phyloP scores from a whole-genome alignment of 1,284 basidiomycete genomes.

The Ganoderma sp. region DNA sequence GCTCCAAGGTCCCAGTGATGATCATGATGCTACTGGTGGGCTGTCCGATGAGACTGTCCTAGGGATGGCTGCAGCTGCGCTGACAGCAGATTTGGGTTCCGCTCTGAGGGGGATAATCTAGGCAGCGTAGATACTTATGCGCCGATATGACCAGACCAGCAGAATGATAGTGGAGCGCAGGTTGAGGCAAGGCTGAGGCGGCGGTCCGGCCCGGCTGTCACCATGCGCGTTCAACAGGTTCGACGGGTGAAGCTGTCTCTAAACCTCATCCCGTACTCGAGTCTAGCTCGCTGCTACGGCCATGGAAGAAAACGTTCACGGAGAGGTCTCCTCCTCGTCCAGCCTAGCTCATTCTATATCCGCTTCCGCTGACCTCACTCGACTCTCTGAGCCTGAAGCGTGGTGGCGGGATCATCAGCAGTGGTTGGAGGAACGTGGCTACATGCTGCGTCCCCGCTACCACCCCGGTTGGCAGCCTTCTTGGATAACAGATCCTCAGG shows the following conservation, averaged over 20 bases:
- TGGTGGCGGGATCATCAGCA: slow-evolving; percentile 21
- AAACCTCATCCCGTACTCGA: not conserved
- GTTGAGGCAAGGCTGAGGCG: too few species aligned
- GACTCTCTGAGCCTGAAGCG: not conserved
- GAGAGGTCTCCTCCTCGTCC: not conserved
- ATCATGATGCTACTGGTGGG: too few species aligned
- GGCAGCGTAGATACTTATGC: too few species aligned
- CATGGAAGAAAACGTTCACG: not conserved
- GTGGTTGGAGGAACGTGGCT: slow-evolving; percentile 29
- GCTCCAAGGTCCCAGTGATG: too few species aligned
- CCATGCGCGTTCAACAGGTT: too few species aligned
- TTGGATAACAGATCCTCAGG: slow-evolving; percentile 14
- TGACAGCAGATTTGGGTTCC: too few species aligned
- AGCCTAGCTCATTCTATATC: not conserved
- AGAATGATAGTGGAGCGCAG: too few species aligned
- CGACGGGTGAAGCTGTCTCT: not conserved
- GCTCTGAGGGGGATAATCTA: too few species aligned
- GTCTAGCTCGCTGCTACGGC: not conserved
- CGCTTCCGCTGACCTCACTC: not conserved
- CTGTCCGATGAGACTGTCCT: too few species aligned
- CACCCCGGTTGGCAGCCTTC: slow-evolving; percentile 28
- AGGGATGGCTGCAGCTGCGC: too few species aligned
- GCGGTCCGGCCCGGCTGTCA: too few species aligned
- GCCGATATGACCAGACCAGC: too few species aligned
- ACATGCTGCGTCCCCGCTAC: slow-evolving; percentile 30